Conservation (phyloP, 1,284 basidiomycete species). For the Paramarasmius palmivorus region DNA sequence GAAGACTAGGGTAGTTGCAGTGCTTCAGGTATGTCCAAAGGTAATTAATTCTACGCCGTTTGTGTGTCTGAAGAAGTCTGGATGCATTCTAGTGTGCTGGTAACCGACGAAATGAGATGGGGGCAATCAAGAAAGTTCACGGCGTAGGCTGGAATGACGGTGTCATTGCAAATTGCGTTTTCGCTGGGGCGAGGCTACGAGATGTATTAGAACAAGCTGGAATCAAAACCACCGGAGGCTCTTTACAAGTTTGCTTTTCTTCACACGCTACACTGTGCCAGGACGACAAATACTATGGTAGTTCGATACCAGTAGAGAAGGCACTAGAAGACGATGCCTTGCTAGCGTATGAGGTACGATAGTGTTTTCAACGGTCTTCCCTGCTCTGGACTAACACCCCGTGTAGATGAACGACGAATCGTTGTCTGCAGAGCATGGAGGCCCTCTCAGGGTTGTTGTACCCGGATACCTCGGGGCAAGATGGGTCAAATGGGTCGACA, state of each 20-base stretch:
- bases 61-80: background rate
- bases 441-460: conserved; percentile 67
- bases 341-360: conserved; percentile 60
- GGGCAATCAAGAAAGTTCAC: conserved; percentile 50
- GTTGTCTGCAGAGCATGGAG: conserved; percentile 65
- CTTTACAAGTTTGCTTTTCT: conserved; percentile 57
- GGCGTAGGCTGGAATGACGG: conserved; percentile 64
- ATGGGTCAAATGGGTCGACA: conserved; percentile 72
- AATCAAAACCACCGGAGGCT: conserved; percentile 29
- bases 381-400: conserved; percentile 22
- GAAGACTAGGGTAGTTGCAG: conserved; percentile 49
- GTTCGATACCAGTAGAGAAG: conserved; percentile 54
- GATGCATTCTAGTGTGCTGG: conserved; percentile 55
- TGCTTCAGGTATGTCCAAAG: conserved; percentile 47
- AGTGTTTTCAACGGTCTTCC: background rate
- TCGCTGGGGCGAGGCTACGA: conserved; percentile 57
- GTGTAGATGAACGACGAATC: conserved; percentile 62
- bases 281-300: conserved; percentile 62
- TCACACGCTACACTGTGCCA: conserved; percentile 64
- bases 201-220: conserved; percentile 52
- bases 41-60: conserved; percentile 3
- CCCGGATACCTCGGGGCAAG: conserved; percentile 68
- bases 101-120: conserved; percentile 68
- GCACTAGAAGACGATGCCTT: conserved; percentile 52
- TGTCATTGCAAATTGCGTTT: conserved; percentile 61